Evolutionary conservation across 2,329 filamentous ascomycete species (phyloP).

Genomic region (Amauroascus verrucosus): DNA sequence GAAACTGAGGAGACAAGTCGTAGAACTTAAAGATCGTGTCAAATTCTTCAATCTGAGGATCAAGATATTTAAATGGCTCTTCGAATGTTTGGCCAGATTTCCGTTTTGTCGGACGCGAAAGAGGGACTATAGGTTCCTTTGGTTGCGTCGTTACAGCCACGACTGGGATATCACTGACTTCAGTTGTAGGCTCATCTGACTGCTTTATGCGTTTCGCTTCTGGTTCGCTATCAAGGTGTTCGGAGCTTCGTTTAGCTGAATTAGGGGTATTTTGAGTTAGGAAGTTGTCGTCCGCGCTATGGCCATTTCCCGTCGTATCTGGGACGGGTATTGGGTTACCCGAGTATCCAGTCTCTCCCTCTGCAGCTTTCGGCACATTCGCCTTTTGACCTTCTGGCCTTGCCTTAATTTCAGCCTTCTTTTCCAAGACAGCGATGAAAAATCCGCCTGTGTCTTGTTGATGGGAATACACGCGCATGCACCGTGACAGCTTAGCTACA

Average conservation of each 20-base stretch:
- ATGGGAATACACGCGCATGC: constrained; percentile 90
- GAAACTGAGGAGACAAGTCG: constrained; percentile 71
- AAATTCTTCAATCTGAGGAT: constrained; percentile 64
- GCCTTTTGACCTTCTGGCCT: constrained; percentile 52
- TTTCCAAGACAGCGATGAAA: constrained; percentile 93
- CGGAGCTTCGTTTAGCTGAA: constrained; percentile 28
- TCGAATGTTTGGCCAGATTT: constrained; percentile 50
- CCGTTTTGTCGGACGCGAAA: constrained; percentile 26
- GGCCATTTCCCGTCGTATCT: neutral
- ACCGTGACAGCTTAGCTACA: constrained; percentile 65
- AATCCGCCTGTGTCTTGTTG: constrained; percentile 94
- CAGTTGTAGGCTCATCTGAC: constrained; percentile 23
- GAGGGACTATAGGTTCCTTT: constrained; percentile 23
- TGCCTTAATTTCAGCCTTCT: constrained; percentile 73
- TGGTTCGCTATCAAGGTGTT: constrained; percentile 23
- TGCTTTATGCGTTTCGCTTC: constrained; percentile 35
- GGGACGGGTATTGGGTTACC: neutral
- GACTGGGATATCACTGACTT: constrained; percentile 20
- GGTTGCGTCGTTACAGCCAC: constrained; percentile 19
- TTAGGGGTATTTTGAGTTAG: neutral
- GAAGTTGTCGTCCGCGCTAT: neutral
- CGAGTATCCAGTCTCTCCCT: constrained; percentile 8
- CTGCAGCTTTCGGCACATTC: constrained; percentile 23
- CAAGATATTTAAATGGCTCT: constrained; percentile 89
- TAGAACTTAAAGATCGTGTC: constrained; percentile 74